These are phyloP conservation scores for Pythium dissimile DNA, from an alignment of 352 stramenopile species.

Conservation along the genomic window DNA sequence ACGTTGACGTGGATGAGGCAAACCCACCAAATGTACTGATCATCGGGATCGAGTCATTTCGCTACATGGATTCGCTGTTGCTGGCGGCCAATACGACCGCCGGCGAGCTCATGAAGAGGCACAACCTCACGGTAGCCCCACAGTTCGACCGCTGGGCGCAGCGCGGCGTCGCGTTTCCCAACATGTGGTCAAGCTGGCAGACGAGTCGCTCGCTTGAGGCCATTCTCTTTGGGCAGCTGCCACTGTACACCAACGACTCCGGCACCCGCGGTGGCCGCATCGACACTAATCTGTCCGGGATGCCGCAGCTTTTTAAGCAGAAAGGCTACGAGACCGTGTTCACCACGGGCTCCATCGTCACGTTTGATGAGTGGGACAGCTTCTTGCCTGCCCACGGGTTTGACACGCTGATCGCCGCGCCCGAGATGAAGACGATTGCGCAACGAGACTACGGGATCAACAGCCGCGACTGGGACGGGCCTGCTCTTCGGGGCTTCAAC, in stretches of 20 bases:
- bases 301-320: conserved; percentile 48
- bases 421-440: conserved; percentile 37
- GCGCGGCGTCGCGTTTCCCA: conserved; percentile 42
- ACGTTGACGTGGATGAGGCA: conserved; percentile 29
- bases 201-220: conserved; percentile 59
- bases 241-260: conserved; percentile 34
- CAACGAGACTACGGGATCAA: conserved; percentile 34
- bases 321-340: conserved; percentile 53
- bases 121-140: conserved; percentile 44
- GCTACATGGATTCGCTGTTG: conserved; percentile 49
- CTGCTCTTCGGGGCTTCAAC: conserved; percentile 14
- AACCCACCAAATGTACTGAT: conserved; percentile 51
- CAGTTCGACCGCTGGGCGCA: conserved; percentile 50
- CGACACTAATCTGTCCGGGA: conserved; percentile 28
- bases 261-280: conserved; percentile 32
- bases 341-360: conserved; percentile 35
- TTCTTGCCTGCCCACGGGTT: conserved; percentile 54
- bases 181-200: conserved; percentile 58
- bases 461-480: conserved; percentile 29
- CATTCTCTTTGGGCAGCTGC: conserved; percentile 47
- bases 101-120: conserved; percentile 11
- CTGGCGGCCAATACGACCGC: conserved; percentile 34
- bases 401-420: conserved; percentile 33
- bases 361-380: conserved; percentile 47
- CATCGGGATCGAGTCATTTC: conserved; percentile 51